These are phyloP conservation scores for Plantago coronopus DNA, from an alignment of 305 asterid genomes.

Conservation along the genomic window DNA sequence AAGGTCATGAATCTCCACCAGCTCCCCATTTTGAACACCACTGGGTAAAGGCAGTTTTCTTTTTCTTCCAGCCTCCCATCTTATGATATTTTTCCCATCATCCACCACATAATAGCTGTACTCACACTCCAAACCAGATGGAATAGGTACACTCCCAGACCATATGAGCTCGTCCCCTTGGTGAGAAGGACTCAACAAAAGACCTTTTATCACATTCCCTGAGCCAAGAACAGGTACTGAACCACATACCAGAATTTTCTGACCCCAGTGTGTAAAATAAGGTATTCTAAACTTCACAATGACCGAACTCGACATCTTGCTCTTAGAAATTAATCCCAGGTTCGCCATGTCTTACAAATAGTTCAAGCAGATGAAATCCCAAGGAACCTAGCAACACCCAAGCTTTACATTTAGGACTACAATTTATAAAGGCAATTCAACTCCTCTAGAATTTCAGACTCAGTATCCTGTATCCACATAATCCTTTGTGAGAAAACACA, in stretches of 20 bases:
- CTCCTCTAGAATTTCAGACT: slow-evolving; percentile 10
- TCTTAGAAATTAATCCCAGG: slow-evolving; percentile 43
- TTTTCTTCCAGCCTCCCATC: slow-evolving; percentile 80
- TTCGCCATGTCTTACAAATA: slow-evolving; percentile 44
- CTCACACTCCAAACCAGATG: slow-evolving; percentile 53
- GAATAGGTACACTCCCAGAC: slow-evolving; percentile 64
- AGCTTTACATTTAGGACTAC: not conserved
- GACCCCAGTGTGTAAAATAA: slow-evolving; percentile 91
- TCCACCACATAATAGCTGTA: slow-evolving; percentile 91
- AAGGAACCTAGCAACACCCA: slow-evolving; percentile 24
- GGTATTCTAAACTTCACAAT: slow-evolving; percentile 73
- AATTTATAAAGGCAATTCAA: slow-evolving; percentile 5
- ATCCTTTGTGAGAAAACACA: slow-evolving; percentile 7
- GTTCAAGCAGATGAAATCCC: slow-evolving; percentile 22
- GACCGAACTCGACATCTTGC: slow-evolving; percentile 51
- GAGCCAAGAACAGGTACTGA: slow-evolving; percentile 82
- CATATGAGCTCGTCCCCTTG: slow-evolving; percentile 82
- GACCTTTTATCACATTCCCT: slow-evolving; percentile 87
- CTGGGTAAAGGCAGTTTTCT: slow-evolving; percentile 64
- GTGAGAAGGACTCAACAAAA: slow-evolving; percentile 72
- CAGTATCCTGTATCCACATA: not conserved
- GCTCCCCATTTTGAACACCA: slow-evolving; percentile 61
- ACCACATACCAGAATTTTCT: slow-evolving; percentile 77
- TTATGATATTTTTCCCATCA: slow-evolving; percentile 59
- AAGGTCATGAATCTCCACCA: slow-evolving; percentile 80